These are phyloP conservation scores for Yamadazyma pseudoaaseri DNA, from an alignment of 1,139 yeast species.

Conservation along the genomic window DNA sequence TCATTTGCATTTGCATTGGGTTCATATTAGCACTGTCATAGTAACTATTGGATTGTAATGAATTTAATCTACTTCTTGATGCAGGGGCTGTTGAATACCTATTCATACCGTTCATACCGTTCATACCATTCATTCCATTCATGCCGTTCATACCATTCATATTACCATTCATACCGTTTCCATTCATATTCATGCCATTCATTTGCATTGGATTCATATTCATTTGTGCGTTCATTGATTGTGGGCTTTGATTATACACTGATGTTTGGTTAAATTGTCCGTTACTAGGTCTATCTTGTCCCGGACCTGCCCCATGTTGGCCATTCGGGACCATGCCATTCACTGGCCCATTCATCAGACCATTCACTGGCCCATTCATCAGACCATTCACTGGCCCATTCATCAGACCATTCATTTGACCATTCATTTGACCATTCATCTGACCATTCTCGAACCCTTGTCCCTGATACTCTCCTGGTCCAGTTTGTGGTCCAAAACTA, in stretches of 20 bases:
- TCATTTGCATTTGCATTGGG: conserved; percentile 13
- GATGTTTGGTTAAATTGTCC: not conserved
- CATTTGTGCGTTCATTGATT: conserved; percentile 5
- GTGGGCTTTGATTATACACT: conserved; percentile 4
- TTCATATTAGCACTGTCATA: conserved; percentile 12
- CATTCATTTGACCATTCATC: not conserved
- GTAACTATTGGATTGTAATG: conserved; percentile 15
- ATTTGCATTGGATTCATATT: conserved; percentile 6
- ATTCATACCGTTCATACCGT: conserved; percentile 6
- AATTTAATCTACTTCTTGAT: conserved; percentile 15
- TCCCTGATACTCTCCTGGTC: not conserved
- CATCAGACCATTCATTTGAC: not conserved
- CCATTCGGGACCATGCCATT: not conserved
- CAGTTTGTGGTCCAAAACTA: conserved; percentile 2
- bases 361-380: not conserved
- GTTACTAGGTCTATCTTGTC: not conserved
- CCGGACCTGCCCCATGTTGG: not conserved
- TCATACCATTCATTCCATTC: conserved; percentile 9
- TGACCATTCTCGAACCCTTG: not conserved
- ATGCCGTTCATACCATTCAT: not conserved
- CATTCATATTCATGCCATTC: conserved; percentile 3
- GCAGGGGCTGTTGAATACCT: conserved; percentile 5
- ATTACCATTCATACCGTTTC: conserved; percentile 5
- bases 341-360: not conserved
- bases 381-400: not conserved